These are phyloP conservation scores for Blastocystis sp. DNA, from an alignment of 352 stramenopile species.

Conservation along the genomic window DNA sequence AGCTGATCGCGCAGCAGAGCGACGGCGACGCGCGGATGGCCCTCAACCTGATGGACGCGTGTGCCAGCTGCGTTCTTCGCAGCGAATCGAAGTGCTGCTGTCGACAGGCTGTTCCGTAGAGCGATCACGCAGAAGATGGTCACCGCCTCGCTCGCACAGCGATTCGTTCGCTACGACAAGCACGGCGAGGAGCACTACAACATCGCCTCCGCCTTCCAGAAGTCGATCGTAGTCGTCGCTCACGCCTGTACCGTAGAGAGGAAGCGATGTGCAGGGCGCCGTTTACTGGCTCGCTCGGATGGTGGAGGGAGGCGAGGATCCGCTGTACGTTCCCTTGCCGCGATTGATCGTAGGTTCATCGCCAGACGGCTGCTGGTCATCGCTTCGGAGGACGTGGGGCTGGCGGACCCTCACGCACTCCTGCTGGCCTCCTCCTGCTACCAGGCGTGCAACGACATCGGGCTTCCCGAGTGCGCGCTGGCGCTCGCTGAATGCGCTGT, in stretches of 20 bases:
- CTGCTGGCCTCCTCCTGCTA: constrained; percentile 66
- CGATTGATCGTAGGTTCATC: constrained; percentile 64
- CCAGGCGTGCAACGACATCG: constrained; percentile 66
- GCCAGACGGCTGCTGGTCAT: constrained; percentile 75
- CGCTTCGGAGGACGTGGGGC: constrained; percentile 75
- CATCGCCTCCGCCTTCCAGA: constrained; percentile 76
- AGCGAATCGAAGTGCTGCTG: constrained; percentile 67
- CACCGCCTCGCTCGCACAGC: constrained; percentile 70
- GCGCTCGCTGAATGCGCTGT: constrained; percentile 74
- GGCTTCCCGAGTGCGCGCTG: constrained; percentile 78
- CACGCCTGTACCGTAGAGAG: constrained; percentile 62
- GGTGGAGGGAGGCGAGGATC: constrained; percentile 77
- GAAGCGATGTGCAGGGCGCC: constrained; percentile 73
- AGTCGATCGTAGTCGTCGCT: constrained; percentile 67
- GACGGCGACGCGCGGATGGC: constrained; percentile 74
- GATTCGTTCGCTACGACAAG: constrained; percentile 74
- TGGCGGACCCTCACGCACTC: constrained; percentile 71
- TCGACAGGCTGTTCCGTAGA: constrained; percentile 62
- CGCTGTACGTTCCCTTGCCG: constrained; percentile 65
- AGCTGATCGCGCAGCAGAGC: constrained; percentile 72
- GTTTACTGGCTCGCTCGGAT: constrained; percentile 78
- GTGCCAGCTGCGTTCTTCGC: constrained; percentile 64
- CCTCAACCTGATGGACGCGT: constrained; percentile 74
- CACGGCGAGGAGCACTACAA: constrained; percentile 79
- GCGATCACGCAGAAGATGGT: constrained; percentile 70